Base-by-base conservation (phyloP, 805 yeast species). In the Wickerhamiella shivajii region DNA sequence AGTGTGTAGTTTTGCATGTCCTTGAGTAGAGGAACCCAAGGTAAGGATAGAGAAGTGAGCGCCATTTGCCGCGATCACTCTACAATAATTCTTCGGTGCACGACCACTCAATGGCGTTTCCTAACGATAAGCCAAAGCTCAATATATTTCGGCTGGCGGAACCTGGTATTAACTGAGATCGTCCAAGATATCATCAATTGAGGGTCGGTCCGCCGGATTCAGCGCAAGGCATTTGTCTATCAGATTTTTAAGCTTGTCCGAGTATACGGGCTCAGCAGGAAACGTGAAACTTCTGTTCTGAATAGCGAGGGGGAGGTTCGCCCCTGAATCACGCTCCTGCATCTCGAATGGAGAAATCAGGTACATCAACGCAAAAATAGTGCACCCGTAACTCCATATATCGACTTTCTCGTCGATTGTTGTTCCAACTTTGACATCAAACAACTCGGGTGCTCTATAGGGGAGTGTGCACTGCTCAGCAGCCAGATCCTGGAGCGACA, bases 301-400 rank as follows among this genome's bases (percentile, higher is more conserved):
- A 22, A 85, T 77, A 4, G 93, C 93, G 44, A 83, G 61, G 32
- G 65, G 71, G 43, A 84, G 61, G 43, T 76, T 78, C 4, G 92
- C 94, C 11, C 96, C 96, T 38, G 73, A 70, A 25, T 76, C 74
- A 28, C 69, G 64, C 47, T 81, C 90, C 51, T 78, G 74, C 49
- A 80, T 65, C 50, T 84, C 94, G 52, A 85, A 85, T 1, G 97
- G 97, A 3, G 93, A 78, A 19, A 64, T 64, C 0, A 77, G 77
- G 56, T 78, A 85, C 53, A 87, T 63, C 43, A 80, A 56, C 1
- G 84, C 71, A 53, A 79, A 85, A 12, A 83, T 51, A 1, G 83
- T 62, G 49, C 95, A 83, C 0, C 97, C 97, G 18, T 85, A 54
- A 3, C 93, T 77, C 97, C 97, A 85, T 17, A 87, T 70, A 53